Evolutionary conservation across 768 basidiomycete species (phyloP).

Genomic region (Boletus rufocinnamomeus): DNA sequence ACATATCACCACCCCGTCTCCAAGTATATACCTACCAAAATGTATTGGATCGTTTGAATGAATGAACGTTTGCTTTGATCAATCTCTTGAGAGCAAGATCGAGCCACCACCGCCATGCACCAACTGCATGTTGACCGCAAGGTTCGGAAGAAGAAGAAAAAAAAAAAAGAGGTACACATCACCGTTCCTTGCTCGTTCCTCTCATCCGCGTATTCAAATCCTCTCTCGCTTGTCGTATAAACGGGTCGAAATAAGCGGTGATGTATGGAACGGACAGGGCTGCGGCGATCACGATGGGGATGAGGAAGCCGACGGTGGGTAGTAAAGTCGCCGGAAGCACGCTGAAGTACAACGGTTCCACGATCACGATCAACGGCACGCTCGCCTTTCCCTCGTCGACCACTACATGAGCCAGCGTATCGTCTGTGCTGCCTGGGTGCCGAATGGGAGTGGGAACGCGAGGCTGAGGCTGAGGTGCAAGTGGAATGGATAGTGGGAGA

Average conservation of each 20-base stretch:
- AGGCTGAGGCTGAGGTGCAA: background rate
- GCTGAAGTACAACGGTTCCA: slow-evolving; percentile 64
- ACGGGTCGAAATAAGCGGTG: slow-evolving; percentile 25
- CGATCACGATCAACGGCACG: slow-evolving; percentile 52
- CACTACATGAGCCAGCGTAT: background rate
- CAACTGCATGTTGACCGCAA: slow-evolving; percentile 27
- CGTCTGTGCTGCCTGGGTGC: slow-evolving; percentile 12
- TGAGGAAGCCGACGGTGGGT: slow-evolving; percentile 34
- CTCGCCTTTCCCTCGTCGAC: background rate
- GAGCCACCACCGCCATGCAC: slow-evolving; percentile 26
- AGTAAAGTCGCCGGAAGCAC: slow-evolving; percentile 57
- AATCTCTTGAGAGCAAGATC: slow-evolving; percentile 6
- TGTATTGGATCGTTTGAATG: slow-evolving; percentile 1
- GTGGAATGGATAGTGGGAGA: background rate
- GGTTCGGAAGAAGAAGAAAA: background rate
- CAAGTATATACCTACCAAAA: background rate
- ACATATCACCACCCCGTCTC: background rate
- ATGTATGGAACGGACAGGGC: slow-evolving; percentile 18
- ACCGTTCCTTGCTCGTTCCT: slow-evolving; percentile 21
- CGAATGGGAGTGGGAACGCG: background rate
- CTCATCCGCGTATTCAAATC: slow-evolving; percentile 17
- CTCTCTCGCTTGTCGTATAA: slow-evolving; percentile 25
- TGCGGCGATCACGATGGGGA: slow-evolving; percentile 32
- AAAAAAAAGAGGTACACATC: slow-evolving; percentile 6
- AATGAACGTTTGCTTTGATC: slow-evolving; percentile 5